Evolutionary conservation across 495 filamentous ascomycete species (phyloP), one percentile per base, ranked within the genome.

Genomic region (Lepraria neglecta): DNA sequence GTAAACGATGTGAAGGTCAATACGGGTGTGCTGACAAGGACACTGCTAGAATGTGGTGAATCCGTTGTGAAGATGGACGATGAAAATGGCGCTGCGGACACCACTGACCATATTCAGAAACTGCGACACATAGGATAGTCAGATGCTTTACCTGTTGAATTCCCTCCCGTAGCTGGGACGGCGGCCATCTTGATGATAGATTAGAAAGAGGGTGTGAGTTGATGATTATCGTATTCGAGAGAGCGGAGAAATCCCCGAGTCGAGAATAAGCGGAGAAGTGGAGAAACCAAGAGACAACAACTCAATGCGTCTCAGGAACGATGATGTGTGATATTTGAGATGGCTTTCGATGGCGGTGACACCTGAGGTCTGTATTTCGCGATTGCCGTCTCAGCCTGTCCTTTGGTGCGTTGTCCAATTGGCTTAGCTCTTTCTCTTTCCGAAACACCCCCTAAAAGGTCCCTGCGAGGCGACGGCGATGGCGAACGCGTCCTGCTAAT

Each of bases 301-400:
- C 21, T 62, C 38, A 65, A 65, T 62, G 59, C 42, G 54, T 61
- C 40, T 58, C 56, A 6, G 21, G 14, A 31, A 31, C 12, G 46
- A 50, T 58, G 58, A 15, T 14, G 27, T 59, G 24, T 28, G 60
- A 28, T 21, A 51, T n/a, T 31, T 53, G 35, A 40, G 19, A 19
- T 42, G 14, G 21, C 54, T 47, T 11, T 59, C 51, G 47, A 27
- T 60, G 56, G 33, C 15, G 42, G 48, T 43, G 45, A 11, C 31
- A 33, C 44, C 59, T 47, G 53, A 42, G 43, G 65, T 56, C 62
- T 61, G 38, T 59, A 58, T 44, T 38, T 46, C 47, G 59, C 47
- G 43, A 60, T 60, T 52, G 47, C 35, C 50, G 47, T 52, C 47
- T 60, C 24, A 44, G 58, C 21, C n/a, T 17, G 50, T 40, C 21